A percentile compares a stretch with the other conserved stretches of the same genome.
phyloP scores from a whole-genome alignment of 805 yeast species.

The Yamadazyma akitaensis region DNA sequence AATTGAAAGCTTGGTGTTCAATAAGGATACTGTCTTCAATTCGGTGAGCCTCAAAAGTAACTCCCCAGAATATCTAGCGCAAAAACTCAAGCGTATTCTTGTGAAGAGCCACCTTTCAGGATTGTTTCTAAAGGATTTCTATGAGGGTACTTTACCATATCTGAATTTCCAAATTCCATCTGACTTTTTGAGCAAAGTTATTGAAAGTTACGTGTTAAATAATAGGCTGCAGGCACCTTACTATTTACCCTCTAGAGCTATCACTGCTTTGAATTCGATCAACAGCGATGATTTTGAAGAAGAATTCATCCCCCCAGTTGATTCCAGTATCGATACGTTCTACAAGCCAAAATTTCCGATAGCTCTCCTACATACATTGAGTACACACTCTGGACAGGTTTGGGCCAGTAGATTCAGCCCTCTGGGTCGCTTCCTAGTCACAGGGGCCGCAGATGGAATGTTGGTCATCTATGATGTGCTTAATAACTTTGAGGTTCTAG shows the following conservation, averaged over 20 bases:
- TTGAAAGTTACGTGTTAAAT: constrained; percentile 14
- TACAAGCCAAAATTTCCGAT: constrained; percentile 43
- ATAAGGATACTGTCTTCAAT: constrained; percentile 9
- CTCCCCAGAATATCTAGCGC: constrained; percentile 7
- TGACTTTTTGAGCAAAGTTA: constrained; percentile 21
- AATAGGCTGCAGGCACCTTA: constrained; percentile 18
- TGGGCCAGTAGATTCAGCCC: constrained; percentile 83
- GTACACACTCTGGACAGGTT: constrained; percentile 66
- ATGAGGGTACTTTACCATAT: constrained; percentile 13
- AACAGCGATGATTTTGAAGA: constrained; percentile 3
- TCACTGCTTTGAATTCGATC: background rate
- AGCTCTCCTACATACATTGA: constrained; percentile 42
- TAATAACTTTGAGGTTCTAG: constrained; percentile 34
- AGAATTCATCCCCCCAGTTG: constrained; percentile 15
- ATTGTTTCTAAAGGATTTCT: constrained; percentile 13
- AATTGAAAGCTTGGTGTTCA: constrained; percentile 12
- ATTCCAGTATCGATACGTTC: constrained; percentile 11
- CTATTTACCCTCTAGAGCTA: constrained; percentile 26
- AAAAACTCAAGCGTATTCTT: constrained; percentile 8
- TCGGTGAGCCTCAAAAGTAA: constrained; percentile 4
- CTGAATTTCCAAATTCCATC: constrained; percentile 17
- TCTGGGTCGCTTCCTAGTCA: constrained; percentile 70
- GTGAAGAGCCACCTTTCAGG: constrained; percentile 7
- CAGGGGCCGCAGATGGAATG: constrained; percentile 67
- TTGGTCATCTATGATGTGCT: constrained; percentile 64